Base-by-base conservation (phyloP, 139 green algal species). In the Edaphochlamys debaryana region DNA sequence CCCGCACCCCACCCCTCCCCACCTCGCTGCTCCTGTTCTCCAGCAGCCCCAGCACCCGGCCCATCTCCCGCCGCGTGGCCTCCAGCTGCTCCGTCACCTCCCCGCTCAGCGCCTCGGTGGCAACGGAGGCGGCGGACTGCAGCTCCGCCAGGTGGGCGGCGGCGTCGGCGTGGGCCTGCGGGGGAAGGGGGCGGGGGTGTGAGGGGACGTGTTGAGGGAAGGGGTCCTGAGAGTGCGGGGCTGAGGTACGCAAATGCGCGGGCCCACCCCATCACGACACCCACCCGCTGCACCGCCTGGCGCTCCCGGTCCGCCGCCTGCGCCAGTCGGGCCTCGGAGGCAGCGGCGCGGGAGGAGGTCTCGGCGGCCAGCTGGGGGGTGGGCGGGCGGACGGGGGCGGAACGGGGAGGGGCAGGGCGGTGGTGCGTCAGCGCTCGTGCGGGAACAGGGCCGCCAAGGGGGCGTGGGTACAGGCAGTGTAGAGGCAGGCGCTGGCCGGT, bases 71-170 rank as follows among this genome's bases (percentile, higher is more conserved):
- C 7, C 74, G 58, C 8, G 74, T 42, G n/a, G 29, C 58, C 58
- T 80, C 74, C 38, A 80, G 74, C 58, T 80, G 74, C 74, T 27
- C 37, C 74, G 70, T 58, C 56, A 80, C 32, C 74, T 80, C 74
- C 29, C 58, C 74, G 27, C 37, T 70, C 36, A 80, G 27, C 29
- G 74, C 58, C 56, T 80, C 11, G 45, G 11, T 54, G 45, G 75
- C 75, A 29, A 36, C 60, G 40, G 48, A 72, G 40, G 75, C 60
- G 41, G 75, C 60, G 60, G 17, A 36, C 30, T 71, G 75, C 19
- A 71, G 45, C 75, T 81, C 75, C 30, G 71, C 40, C 29, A 81
- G 41, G 41, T 81, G 75, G 40, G 58, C 40, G 25, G 30, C 30
- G 25, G 62, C 75, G 30, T 62, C n/a, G 4, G 32, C 9, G 30